Evolutionary conservation across 176 grass and related monocot genomes (phyloP), one percentile per base, ranked within the genome.

Genomic region (Eragrostis curvula): DNA sequence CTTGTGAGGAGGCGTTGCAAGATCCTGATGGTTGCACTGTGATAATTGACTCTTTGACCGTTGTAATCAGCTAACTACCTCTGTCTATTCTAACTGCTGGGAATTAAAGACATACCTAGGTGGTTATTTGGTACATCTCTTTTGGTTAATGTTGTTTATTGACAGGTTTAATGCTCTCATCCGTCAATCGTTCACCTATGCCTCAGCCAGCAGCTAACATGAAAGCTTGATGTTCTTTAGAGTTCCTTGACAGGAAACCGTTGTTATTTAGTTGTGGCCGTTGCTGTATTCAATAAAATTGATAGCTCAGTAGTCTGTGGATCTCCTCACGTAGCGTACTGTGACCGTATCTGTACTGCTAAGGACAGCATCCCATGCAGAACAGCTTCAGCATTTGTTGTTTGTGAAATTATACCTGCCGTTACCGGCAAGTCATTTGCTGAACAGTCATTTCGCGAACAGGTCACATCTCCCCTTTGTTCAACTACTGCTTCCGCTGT

Each of bases 341-440:
- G 48, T 79, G 9, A 24, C 45, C 16, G 30, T 79, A 52, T 77
- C 71, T 82, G 85, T 46, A 53, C 53, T 51, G 71, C 78, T 51
- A 75, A 75, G 72, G 73, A 30, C 78, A 14, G 12, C 23, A 82
- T 82, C 45, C 65, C 68, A 45, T 70, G 57, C 30, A 77, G 43
- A 53, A 76, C n/a, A 69, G 71, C 81, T 32, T 44, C 32, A 18
- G 63, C 52, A 70, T 24, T 23, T 53, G 17, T 53, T 58, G 0
- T 46, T 16, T 39, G 47, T 67, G 63, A 66, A 78, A 16, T 21
- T 21, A n/a, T 49, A 56, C 64, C 60, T 79, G 75, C 42, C 81
- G 87, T 88, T 50, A 68, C 61, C 69, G 87, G 59, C 49, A 79
- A 84, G 81, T 68, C 60, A 60, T 66, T 24, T 68, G n/a, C n/a